Percentiles rank a stretch among this genome's conserved stretches.
Evolutionary conservation across 306 rosid species (phyloP).

Genomic region (Benincasa hispida): DNA sequence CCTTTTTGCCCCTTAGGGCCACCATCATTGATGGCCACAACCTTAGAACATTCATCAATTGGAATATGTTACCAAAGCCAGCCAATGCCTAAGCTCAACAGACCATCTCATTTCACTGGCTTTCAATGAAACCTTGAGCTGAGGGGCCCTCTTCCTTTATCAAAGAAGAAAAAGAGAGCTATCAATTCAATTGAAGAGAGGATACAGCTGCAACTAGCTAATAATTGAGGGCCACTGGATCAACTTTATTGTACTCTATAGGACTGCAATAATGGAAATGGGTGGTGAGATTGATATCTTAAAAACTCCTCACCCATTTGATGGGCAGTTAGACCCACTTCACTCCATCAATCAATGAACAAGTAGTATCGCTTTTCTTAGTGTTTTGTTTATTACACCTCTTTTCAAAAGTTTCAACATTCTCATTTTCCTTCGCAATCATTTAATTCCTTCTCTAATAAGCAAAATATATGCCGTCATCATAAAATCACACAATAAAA

Average conservation of each 20-base stretch:
- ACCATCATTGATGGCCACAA: neutral
- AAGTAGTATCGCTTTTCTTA: neutral
- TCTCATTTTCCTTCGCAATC: neutral
- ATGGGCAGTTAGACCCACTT: neutral
- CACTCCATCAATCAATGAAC: neutral
- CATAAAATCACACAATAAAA: neutral
- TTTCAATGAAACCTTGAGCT: neutral
- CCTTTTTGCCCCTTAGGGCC: neutral
- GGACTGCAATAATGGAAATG: constrained; percentile 2
- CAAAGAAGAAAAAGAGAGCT: neutral
- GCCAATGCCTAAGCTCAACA: neutral
- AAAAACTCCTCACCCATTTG: neutral
- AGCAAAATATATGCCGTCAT: neutral
- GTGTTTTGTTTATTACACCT: neutral
- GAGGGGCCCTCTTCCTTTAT: neutral
- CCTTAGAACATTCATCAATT: neutral
- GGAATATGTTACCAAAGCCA: neutral
- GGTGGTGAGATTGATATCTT: neutral
- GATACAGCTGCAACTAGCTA: constrained; percentile 1
- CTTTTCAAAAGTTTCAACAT: neutral
- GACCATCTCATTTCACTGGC: neutral
- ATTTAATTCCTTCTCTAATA: neutral
- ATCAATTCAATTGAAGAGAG: neutral
- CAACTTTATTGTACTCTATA: neutral
- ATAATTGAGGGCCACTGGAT: neutral